Percentiles rank a stretch among this genome's conserved stretches.
Conservation (phyloP, 805 yeast species). For the Deakozyma indianensis region DNA sequence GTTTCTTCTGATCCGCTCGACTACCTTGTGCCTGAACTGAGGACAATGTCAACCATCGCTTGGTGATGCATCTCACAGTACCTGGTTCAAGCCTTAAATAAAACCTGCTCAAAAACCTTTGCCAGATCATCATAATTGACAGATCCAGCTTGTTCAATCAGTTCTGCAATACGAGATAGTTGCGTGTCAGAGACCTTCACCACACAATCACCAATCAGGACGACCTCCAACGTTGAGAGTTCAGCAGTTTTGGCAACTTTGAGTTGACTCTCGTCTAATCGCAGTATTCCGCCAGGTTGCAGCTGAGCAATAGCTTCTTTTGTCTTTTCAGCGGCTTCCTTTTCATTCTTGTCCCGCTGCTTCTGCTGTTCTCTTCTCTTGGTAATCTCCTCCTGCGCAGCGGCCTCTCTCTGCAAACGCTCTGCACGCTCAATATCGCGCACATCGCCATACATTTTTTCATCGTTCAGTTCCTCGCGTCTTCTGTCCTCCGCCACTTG, state of each 20-base stretch:
- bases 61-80: too few species aligned
- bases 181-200: background rate
- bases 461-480: constrained; percentile 11
- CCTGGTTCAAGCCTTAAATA: too few species aligned
- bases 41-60: too few species aligned
- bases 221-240: background rate
- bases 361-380: constrained; percentile 11
- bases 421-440: constrained; percentile 16
- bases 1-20: too few species aligned
- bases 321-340: background rate
- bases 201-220: background rate
- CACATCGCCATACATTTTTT: constrained; percentile 19
- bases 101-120: background rate
- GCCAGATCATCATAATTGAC: background rate
- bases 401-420: constrained; percentile 12
- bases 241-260: background rate
- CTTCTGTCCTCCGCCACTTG: constrained; percentile 17
- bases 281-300: background rate
- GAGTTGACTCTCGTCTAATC: background rate
- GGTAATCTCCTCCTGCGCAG: constrained; percentile 5
- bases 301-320: background rate
- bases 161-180: background rate
- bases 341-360: constrained; percentile 11
- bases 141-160: background rate
- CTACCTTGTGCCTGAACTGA: too few species aligned